These are phyloP conservation scores for Vitis cinerea DNA, from an alignment of 164 flowering plant genomes.

Conservation along the genomic window DNA sequence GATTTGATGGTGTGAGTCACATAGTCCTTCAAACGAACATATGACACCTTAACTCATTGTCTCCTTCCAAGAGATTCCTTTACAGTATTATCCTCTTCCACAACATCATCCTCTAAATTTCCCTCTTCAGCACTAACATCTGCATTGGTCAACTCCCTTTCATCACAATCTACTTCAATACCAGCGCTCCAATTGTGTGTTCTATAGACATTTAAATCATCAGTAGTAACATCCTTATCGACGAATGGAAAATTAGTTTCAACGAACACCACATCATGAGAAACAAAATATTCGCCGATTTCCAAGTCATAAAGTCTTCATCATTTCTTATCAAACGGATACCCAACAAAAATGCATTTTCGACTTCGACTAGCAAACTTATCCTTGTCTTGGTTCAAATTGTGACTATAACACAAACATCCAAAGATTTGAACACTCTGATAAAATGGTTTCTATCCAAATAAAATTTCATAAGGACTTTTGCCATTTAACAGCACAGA, in stretches of 20 bases:
- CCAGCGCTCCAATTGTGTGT: no score
- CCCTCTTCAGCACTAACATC: no score
- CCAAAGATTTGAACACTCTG: no score
- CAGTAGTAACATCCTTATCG: no score
- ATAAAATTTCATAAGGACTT: slow-evolving; percentile 7
- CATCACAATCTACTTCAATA: no score
- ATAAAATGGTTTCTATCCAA: no score
- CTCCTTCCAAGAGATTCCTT: background rate
- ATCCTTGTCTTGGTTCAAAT: background rate
- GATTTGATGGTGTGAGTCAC: background rate
- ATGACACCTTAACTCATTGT: background rate
- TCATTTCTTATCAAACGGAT: background rate
- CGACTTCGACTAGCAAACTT: background rate
- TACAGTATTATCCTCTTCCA: no score
- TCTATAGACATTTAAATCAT: no score
- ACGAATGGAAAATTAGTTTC: background rate
- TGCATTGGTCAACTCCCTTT: no score
- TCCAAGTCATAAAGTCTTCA: slow-evolving; percentile 1
- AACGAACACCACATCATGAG: slow-evolving; percentile 1
- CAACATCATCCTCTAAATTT: no score
- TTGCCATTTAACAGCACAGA: no score
- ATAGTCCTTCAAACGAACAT: background rate
- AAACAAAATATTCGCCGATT: background rate
- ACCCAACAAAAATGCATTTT: background rate
- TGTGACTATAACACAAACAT: background rate